Evolutionary conservation across 176 grass and related monocot species (phyloP), one percentile per base, ranked within the genome.

Genomic region (Cenchrus americanus): DNA sequence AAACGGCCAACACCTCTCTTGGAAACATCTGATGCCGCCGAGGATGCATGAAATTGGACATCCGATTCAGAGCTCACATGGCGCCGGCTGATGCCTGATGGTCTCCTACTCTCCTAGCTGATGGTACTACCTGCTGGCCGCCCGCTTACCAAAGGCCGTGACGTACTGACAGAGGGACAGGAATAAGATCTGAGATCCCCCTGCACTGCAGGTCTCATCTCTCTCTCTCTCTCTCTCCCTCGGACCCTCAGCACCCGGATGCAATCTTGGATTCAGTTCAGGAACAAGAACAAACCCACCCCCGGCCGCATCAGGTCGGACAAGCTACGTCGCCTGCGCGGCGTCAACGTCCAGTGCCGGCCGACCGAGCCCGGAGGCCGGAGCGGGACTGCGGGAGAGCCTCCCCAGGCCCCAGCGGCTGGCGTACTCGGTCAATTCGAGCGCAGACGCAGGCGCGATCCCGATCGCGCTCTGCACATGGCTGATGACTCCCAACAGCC

Each of bases 241-340:
- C 8, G 7, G 27, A 30, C 8, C 8, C 17, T 10, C 37, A n/a
- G 37, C 54, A 14, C 8, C 9, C 62, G 30, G 66, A 69, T 69
- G 66, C 66, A 69, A 69, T 69, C 66, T 69, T 43, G 37, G 66
- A 69, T 69, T 42, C 66, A 69, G 37, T 37, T 37, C 34, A 37
- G 34, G 34, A 37, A 37, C 34, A 37, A 37, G 65, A n/a, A 68
- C 65, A 68, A 42, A 67, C 15, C 32, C 64, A n/a, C 32, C 34
- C 34, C 3, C 34, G 34, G 34, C 34, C 2, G 6, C 54, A 8
- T 21, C 54, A 57, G 54, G 54, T n/a, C 54, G n/a, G 54, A n/a
- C 54, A 58, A 58, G 54, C 52, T 19, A 55, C 52, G 52, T 2
- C 10, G 15, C 62, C 7, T 34, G 14, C 17, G 34, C 66, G 66